Base-by-base conservation (phyloP, 2,329 filamentous ascomycete genomes). In the Albophoma yamanashiensis region DNA sequence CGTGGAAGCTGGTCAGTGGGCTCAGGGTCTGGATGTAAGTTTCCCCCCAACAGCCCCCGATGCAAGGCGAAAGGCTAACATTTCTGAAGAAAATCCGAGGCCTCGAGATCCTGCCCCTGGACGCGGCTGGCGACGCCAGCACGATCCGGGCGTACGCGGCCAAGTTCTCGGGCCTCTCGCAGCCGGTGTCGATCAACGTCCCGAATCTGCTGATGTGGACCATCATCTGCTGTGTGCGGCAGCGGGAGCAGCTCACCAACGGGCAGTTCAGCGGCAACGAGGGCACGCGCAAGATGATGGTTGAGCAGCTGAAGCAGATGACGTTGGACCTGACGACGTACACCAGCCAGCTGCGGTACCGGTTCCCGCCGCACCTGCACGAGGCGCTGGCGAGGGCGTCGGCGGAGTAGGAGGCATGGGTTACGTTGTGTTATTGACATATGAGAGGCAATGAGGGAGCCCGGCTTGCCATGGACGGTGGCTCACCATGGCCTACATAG, bases 181-280 rank as follows among this genome's bases (percentile, higher is more conserved):
- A 91, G 65, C 85, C 92, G 9, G 89, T 99, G 47, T 88, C 92
- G 3, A 87, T 91, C 71, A 96, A 94, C 69, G 87, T 97, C 67
- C 93, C 93, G 22, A 91, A 93, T 73, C 80, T 97, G 63, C 82
- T 99, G 64, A 88, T 96, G 77, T 97, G 94, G 94, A 91, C 91
- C 57, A 91, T 99, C 65, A 83, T 88, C 50, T 92, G 89, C 76
- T 95, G 92, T 74, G 87, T 88, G 57, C 83, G 86, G 60, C 88
- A 96, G 74, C 84, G 90, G 63, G 87, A 89, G 67, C 79, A 86
- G 62, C 80, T 95, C 55, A 81, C 82, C 60, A 82, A 80, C 61
- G 86, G 87, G 36, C 83, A 88, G 67, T 97, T 89, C 73, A 91
- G 88, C 66, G 88, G 84, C 64, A 88, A 88, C 73, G 85, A 86